Evolutionary conservation across 2,329 filamentous ascomycete genomes (phyloP).

Genomic region (Calonectria crousiana): DNA sequence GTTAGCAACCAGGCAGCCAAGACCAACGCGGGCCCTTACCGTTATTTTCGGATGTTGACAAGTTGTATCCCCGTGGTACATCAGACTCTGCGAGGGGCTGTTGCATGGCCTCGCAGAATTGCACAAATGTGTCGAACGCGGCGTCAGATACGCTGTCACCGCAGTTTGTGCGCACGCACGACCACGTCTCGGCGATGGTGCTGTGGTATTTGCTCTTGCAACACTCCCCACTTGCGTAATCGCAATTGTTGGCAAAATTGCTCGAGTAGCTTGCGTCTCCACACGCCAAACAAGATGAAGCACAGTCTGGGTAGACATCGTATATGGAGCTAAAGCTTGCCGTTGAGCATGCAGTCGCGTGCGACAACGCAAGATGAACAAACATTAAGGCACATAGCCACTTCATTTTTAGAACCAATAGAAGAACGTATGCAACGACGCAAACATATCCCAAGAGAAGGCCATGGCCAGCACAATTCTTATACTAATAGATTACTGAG

Average conservation of each 20-base stretch:
- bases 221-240: conserved; percentile 17
- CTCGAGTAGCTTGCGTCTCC: conserved; percentile 1
- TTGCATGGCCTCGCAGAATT: not conserved
- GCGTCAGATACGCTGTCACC: not conserved
- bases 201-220: conserved; percentile 17
- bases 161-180: conserved; percentile 12
- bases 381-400: not conserved
- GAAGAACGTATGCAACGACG: not conserved
- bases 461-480: not conserved
- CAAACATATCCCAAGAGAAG: not conserved
- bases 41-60: not conserved
- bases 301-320: conserved; percentile 13
- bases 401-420: not conserved
- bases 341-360: conserved; percentile 9
- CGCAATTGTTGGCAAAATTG: conserved; percentile 26
- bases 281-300: conserved; percentile 9
- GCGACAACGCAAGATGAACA: not conserved
- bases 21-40: not conserved
- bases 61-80: conserved; percentile 53
- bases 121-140: conserved; percentile 11
- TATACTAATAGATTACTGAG: not conserved
- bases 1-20: not conserved
- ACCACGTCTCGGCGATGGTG: conserved; percentile 18
- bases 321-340: conserved; percentile 2
- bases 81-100: not conserved